Evolutionary conservation across 805 yeast genomes (phyloP).

Genomic region (Ogataea saltuana): DNA sequence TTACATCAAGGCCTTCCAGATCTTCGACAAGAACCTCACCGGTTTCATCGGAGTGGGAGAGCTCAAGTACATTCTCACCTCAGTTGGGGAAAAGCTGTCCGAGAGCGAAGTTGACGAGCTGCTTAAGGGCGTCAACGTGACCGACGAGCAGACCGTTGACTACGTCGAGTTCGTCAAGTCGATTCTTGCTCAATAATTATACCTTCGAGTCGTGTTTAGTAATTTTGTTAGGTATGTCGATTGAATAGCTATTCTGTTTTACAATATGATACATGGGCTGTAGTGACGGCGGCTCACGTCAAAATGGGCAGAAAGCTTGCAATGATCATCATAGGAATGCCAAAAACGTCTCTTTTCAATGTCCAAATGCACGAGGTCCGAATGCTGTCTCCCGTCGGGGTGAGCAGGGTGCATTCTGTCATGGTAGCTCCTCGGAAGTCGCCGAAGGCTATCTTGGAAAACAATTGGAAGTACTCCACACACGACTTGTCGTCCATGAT

Average conservation of each 20-base stretch:
- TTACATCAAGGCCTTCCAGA: conserved; percentile 94
- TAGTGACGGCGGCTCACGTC: too few species aligned
- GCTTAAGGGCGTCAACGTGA: conserved; percentile 90
- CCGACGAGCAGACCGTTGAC: conserved; percentile 92
- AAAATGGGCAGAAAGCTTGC: conserved; percentile 88
- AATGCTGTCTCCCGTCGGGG: conserved; percentile 54
- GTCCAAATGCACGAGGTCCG: conserved; percentile 90
- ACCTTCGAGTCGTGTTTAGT: neutral
- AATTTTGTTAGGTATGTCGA: neutral
- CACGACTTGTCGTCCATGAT: conserved; percentile 86
- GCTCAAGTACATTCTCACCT: conserved; percentile 88
- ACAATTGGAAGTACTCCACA: conserved; percentile 82
- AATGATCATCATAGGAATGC: conserved; percentile 94
- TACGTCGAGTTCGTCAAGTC: conserved; percentile 94
- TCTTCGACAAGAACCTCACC: conserved; percentile 92
- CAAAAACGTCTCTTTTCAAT: conserved; percentile 89
- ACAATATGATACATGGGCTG: conserved; percentile 3
- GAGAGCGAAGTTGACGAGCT: conserved; percentile 95
- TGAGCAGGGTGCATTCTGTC: conserved; percentile 78
- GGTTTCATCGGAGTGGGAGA: conserved; percentile 98
- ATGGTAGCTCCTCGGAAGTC: conserved; percentile 88
- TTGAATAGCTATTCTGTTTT: conserved; percentile 1
- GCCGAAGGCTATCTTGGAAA: conserved; percentile 83
- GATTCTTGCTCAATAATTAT: conserved; percentile 74
- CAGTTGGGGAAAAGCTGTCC: conserved; percentile 90